Evolutionary conservation across 768 basidiomycete species (phyloP).

Genomic region (Phallus indusiatus): DNA sequence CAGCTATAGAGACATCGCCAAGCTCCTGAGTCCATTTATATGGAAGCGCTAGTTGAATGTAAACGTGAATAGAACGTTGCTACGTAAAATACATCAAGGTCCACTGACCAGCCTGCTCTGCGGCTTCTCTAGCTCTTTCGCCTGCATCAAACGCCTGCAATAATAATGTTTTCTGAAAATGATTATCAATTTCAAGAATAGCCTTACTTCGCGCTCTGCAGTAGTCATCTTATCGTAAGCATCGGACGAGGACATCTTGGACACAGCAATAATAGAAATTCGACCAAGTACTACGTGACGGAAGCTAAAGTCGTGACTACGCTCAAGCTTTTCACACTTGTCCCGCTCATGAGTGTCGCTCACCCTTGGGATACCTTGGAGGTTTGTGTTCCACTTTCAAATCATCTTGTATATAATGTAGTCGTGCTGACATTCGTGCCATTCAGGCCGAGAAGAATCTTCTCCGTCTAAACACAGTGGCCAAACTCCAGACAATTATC

Average conservation of each 20-base stretch:
- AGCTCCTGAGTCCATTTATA: constrained; percentile 90
- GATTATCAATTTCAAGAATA: background rate
- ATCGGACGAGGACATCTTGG: constrained; percentile 24
- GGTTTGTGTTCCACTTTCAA: constrained; percentile 29
- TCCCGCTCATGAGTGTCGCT: constrained; percentile 42
- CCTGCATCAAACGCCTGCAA: constrained; percentile 43
- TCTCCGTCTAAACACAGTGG: constrained; percentile 73
- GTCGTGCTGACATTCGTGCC: constrained; percentile 8
- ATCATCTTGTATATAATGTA: background rate
- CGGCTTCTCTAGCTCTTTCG: constrained; percentile 57
- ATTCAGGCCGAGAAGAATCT: constrained; percentile 57
- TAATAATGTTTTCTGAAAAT: background rate
- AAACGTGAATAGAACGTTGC: constrained; percentile 15
- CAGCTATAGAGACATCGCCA: constrained; percentile 70
- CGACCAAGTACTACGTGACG: constrained; percentile 2
- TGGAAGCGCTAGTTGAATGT: constrained; percentile 54
- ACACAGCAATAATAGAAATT: background rate
- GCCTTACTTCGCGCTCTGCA: constrained; percentile 56
- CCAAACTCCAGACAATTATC: constrained; percentile 76
- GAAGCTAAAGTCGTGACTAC: background rate
- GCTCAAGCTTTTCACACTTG: constrained; percentile 7
- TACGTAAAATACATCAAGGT: constrained; percentile 15
- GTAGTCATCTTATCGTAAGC: constrained; percentile 70
- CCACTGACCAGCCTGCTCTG: constrained; percentile 75
- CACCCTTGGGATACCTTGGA: constrained; percentile 70